Conservation (phyloP, 2,329 filamentous ascomycete genomes). For the Cytospora chrysosperma region DNA sequence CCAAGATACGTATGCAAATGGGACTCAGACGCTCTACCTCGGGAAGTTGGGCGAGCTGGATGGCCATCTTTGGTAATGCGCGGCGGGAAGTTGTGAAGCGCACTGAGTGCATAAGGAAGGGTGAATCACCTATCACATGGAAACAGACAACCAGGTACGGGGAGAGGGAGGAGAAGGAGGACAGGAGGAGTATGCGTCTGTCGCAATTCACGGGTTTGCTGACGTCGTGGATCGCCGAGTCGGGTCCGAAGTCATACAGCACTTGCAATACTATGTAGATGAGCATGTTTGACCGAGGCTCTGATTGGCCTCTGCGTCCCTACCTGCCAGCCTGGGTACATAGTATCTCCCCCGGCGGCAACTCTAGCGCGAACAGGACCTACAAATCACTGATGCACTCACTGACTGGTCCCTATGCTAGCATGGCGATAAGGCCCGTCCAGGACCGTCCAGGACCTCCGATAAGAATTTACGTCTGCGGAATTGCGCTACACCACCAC, state of each 20-base stretch:
- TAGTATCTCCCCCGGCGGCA: too few relatives aligned
- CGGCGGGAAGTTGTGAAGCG: conserved; percentile 4
- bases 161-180: background rate
- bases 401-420: conserved; percentile 3
- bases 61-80: conserved; percentile 50
- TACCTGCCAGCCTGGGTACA: background rate
- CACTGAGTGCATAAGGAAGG: conserved; percentile 1
- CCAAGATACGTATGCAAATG: conserved; percentile 78
- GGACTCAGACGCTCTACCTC: conserved; percentile 77
- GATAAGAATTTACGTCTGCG: conserved; percentile 18
- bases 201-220: conserved; percentile 17
- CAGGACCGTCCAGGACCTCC: background rate
- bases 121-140: background rate
- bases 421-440: conserved; percentile 13
- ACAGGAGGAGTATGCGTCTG: background rate
- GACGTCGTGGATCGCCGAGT: conserved; percentile 8
- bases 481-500: background rate
- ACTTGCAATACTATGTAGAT: too few relatives aligned
- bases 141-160: background rate
- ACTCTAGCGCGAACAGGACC: background rate
- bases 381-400: background rate
- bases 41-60: conserved; percentile 62
- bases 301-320: background rate
- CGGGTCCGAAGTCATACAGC: background rate
- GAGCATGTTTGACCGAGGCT: too few relatives aligned